Conservation (phyloP, 2,329 filamentous ascomycete genomes). For the Fusarium tanahbumbuense region DNA sequence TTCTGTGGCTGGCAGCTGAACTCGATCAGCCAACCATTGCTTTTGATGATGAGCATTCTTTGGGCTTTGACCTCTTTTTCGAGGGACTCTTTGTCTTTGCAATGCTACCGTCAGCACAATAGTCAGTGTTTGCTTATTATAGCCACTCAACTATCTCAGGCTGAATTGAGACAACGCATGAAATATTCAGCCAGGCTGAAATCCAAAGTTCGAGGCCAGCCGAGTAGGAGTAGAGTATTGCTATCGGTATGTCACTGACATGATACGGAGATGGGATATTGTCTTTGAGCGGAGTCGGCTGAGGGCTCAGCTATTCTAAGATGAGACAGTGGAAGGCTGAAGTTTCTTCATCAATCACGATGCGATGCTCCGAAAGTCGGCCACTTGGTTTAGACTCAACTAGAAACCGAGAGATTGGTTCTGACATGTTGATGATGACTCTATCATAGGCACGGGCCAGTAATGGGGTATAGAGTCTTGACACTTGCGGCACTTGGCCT, state of each 20-base stretch:
- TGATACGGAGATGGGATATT: constrained; percentile 11
- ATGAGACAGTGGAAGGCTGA: not conserved
- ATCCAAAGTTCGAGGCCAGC: not conserved
- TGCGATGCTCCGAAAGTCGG: not conserved
- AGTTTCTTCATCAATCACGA: not conserved
- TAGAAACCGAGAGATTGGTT: constrained; percentile 26
- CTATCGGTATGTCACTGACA: constrained; percentile 30
- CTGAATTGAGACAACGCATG: constrained; percentile 19
- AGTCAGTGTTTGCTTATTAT: not conserved
- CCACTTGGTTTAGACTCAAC: constrained; percentile 1
- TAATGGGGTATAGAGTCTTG: not conserved
- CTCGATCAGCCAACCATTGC: constrained; percentile 10
- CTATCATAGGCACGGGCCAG: constrained; percentile 23
- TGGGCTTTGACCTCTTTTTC: constrained; percentile 28
- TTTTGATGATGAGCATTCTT: not conserved
- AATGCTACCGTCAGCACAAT: constrained; percentile 9
- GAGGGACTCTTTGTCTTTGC: constrained; percentile 19
- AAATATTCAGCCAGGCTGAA: not conserved
- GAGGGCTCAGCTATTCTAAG: constrained; percentile 3
- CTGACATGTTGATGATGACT: constrained; percentile 17
- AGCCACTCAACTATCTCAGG: constrained; percentile 1
- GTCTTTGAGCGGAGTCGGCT: not conserved
- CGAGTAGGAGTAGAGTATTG: not conserved
- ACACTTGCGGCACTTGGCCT: constrained; percentile 11
- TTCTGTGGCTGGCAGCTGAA: constrained; percentile 30